Conservation (phyloP, 805 yeast species). For the Lipomyces sp. region DNA sequence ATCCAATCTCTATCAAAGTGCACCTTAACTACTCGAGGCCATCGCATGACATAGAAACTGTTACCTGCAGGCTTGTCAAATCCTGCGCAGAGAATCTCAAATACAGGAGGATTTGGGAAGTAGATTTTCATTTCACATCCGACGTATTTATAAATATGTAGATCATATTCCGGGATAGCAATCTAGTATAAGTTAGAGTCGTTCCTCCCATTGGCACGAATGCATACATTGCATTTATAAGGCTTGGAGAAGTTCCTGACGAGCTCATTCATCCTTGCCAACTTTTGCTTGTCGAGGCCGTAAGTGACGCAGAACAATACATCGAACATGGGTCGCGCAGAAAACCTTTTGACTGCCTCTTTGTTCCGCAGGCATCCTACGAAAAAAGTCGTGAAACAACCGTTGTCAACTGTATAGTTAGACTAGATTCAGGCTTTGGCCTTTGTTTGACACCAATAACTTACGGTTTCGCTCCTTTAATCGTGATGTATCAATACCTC, state of each 20-base stretch:
- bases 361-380: conserved; percentile 26
- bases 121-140: neutral
- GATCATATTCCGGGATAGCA: neutral
- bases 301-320: conserved; percentile 22
- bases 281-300: conserved; percentile 6
- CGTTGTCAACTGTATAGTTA: conserved; percentile 7
- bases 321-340: conserved; percentile 20
- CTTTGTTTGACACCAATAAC: neutral
- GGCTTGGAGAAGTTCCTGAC: neutral
- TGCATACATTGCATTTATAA: neutral
- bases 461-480: conserved; percentile 18
- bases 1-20: conserved; percentile 25
- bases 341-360: conserved; percentile 16
- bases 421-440: neutral
- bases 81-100: conserved; percentile 26
- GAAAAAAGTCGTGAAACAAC: conserved; percentile 14
- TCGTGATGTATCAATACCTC: conserved; percentile 20
- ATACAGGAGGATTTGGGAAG: conserved; percentile 16
- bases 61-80: conserved; percentile 27
- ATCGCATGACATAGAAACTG: conserved; percentile 19
- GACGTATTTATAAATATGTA: conserved; percentile 7
- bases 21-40: conserved; percentile 32
- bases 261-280: conserved; percentile 9
- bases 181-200: neutral
- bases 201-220: neutral